Evolutionary conservation across 1,284 basidiomycete species (phyloP), one percentile per base, ranked within the genome.

Genomic region (Sparassis latifolia): DNA sequence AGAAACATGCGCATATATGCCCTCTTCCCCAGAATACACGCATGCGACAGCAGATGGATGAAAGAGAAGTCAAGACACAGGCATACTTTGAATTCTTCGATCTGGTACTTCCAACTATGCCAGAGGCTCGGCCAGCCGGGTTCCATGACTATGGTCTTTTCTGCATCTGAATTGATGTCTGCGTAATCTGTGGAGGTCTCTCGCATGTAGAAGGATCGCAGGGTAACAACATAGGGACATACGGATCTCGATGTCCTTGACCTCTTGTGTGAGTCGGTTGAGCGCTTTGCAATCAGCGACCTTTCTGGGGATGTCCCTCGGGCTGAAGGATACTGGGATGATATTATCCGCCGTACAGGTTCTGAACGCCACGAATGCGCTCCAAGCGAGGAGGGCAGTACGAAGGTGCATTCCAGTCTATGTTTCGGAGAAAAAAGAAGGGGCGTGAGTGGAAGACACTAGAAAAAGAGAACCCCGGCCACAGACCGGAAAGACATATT

Each of bases 121-220:
- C 85, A 88, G 5, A 86, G 63, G 57, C 80, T 75, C 1, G 85
- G 86, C 85, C 85, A 88, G 2, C 85, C 86, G 57, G 88, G 86
- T 0, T 86, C 78, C 72, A 88, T 74, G 29, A 88, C 39, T 4
- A 87, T 64, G 0, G 80, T 76, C 10, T 65, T 67, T 33, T 73
- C 61, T 3, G 77, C 76, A 1, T 53, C 54, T 5, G 78, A 72
- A 55, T 86, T 86, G 45, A 85, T 60, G 42, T 87, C 76, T 20
- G 82, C 75, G 62, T 86, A 86, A 52, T 75, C 85, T 87, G 52
- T 10, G 12, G 32, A 20, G 20, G 20, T 20, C 20, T 20, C 20
- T 20, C 20, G 20, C 20, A 20, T 20, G 20, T 20, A 20, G 20
- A 20, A 20, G 20, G 20, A 20, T 20, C 35, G n/a, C 35, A 7